These are phyloP conservation scores for Scolecobasidium constrictum DNA, from an alignment of 2,329 filamentous ascomycete species.

Conservation along the genomic window DNA sequence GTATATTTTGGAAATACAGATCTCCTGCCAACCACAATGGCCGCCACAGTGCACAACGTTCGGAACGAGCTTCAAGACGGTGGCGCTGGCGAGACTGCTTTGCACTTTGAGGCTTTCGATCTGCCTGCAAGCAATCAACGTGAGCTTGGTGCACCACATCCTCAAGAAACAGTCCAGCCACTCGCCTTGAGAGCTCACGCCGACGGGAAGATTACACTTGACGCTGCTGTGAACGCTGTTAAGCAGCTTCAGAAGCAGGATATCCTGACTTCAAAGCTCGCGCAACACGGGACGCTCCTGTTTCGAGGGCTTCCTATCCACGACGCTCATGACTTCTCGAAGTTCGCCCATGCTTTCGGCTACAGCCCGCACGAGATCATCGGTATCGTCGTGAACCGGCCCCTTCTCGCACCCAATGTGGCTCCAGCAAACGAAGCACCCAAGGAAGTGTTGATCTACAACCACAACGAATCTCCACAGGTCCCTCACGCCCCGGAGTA, in stretches of 20 bases:
- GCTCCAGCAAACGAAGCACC: constrained; percentile 39
- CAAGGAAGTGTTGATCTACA: constrained; percentile 38
- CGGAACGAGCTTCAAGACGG: no score
- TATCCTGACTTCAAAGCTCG: constrained; percentile 29
- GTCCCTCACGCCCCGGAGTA: constrained; percentile 42
- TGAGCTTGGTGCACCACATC: constrained; percentile 28
- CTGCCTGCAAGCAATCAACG: constrained; percentile 31
- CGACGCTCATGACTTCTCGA: constrained; percentile 35
- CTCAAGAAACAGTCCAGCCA: constrained; percentile 25
- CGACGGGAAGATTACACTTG: constrained; percentile 18
- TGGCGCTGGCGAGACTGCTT: no score
- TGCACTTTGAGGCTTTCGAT: constrained; percentile 28
- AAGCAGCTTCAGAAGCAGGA: constrained; percentile 25
- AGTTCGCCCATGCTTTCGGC: constrained; percentile 39
- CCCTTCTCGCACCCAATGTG: constrained; percentile 32
- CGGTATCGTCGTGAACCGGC: constrained; percentile 38
- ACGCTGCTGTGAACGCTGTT: constrained; percentile 26
- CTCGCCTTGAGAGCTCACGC: constrained; percentile 23
- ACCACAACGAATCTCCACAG: constrained; percentile 41
- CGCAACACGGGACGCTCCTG: constrained; percentile 35
- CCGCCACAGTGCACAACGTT: no score
- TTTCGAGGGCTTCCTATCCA: constrained; percentile 37
- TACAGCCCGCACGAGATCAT: constrained; percentile 40
- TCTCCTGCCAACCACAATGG: no score
- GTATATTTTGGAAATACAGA: no score